These are phyloP conservation scores for Gamarada debralockiae DNA, from an alignment of 495 filamentous ascomycete genomes.

Conservation along the genomic window DNA sequence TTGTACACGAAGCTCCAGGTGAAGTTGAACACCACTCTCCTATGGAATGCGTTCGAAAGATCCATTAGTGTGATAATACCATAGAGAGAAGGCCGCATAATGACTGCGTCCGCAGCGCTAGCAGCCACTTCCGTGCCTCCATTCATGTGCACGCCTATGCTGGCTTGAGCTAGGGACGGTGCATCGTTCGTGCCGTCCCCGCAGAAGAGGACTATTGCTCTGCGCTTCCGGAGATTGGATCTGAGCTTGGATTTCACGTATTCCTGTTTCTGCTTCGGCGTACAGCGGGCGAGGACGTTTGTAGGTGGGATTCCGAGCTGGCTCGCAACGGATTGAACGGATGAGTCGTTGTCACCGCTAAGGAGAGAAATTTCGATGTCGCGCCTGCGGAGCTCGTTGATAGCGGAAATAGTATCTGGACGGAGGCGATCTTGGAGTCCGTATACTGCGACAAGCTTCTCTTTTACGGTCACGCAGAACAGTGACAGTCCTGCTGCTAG, in stretches of 20 bases:
- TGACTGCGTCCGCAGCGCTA: slow-evolving; percentile 65
- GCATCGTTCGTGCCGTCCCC: slow-evolving; percentile 85
- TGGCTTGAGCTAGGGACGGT: slow-evolving; percentile 66
- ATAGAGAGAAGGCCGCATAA: slow-evolving; percentile 53
- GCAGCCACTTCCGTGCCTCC: slow-evolving; percentile 62
- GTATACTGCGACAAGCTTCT: slow-evolving; percentile 48
- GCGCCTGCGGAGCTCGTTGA: slow-evolving; percentile 50
- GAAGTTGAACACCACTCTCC: slow-evolving; percentile 67
- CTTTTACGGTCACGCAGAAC: slow-evolving; percentile 58
- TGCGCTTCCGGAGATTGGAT: slow-evolving; percentile 15
- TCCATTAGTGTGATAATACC: slow-evolving; percentile 58
- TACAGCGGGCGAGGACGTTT: slow-evolving; percentile 46
- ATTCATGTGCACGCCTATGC: slow-evolving; percentile 68
- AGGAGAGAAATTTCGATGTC: slow-evolving; percentile 58
- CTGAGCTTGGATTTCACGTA: slow-evolving; percentile 47
- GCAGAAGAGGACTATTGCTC: slow-evolving; percentile 55
- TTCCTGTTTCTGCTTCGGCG: slow-evolving; percentile 57
- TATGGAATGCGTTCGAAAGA: slow-evolving; percentile 48
- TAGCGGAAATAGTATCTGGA: slow-evolving; percentile 43
- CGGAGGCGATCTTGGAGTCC: slow-evolving; percentile 59
- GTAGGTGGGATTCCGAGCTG: slow-evolving; percentile 46
- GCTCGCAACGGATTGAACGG: slow-evolving; percentile 51
- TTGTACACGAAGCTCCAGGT: slow-evolving; percentile 74
- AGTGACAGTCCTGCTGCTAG: slow-evolving; percentile 44
- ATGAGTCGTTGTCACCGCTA: slow-evolving; percentile 63